Conservation (phyloP, 805 yeast genomes). For the Teunomyces panamensis region DNA sequence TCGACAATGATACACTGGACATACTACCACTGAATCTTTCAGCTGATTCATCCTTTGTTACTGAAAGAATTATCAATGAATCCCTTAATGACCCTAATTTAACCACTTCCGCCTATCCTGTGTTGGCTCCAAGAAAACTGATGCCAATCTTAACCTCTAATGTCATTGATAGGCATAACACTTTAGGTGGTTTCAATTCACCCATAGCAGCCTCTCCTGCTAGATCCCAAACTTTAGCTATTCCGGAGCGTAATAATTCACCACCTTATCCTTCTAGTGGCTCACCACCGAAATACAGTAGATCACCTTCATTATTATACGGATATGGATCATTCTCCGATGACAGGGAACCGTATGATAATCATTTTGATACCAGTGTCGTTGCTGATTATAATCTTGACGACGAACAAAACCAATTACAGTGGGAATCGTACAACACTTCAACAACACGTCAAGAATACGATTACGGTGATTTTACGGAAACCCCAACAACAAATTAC, state of each 20-base stretch:
- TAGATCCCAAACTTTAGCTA: constrained; percentile 7
- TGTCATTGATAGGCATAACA: neutral
- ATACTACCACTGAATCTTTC: neutral
- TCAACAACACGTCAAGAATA: constrained; percentile 7
- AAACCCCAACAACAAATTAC: constrained; percentile 22
- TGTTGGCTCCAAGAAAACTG: neutral
- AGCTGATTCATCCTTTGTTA: neutral
- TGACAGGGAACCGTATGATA: constrained; percentile 11
- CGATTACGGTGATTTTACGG: constrained; percentile 6
- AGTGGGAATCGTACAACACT: constrained; percentile 4
- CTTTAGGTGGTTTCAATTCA: neutral
- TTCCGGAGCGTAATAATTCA: constrained; percentile 1
- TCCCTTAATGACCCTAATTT: neutral
- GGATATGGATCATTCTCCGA: constrained; percentile 7
- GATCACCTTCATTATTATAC: constrained; percentile 23
- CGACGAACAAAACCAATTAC: constrained; percentile 10
- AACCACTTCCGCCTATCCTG: neutral
- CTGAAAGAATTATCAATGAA: neutral
- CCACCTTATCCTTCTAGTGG: constrained; percentile 11
- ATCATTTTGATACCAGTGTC: constrained; percentile 1
- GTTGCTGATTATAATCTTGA: neutral
- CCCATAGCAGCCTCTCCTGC: constrained; percentile 6
- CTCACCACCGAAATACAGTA: constrained; percentile 26
- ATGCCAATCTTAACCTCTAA: neutral
- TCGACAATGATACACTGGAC: neutral